Conservation (phyloP, 2,329 filamentous ascomycete genomes). For the Aspergillus sp. region DNA sequence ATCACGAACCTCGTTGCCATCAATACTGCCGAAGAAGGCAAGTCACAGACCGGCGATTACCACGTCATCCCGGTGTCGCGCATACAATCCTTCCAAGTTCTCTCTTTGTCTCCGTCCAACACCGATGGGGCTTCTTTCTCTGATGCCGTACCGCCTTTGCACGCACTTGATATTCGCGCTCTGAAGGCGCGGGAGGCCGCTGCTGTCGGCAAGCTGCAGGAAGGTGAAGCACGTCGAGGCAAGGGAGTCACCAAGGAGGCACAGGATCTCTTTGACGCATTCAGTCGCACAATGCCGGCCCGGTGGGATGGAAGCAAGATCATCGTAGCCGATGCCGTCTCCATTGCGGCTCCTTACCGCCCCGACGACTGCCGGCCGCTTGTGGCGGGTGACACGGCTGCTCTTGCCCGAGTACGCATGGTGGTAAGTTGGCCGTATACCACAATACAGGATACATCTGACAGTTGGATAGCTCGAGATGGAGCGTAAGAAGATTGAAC, state of each 20-base stretch:
- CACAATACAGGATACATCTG: neutral
- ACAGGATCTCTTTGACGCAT: slow-evolving; percentile 65
- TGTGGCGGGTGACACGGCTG: slow-evolving; percentile 43
- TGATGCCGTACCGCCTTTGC: slow-evolving; percentile 47
- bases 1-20: slow-evolving; percentile 63
- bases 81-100: slow-evolving; percentile 59
- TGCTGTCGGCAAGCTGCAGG: slow-evolving; percentile 58
- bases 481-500: slow-evolving; percentile 51
- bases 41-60: slow-evolving; percentile 55
- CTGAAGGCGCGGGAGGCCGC: slow-evolving; percentile 58
- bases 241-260: slow-evolving; percentile 63
- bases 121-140: slow-evolving; percentile 47
- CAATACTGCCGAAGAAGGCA: slow-evolving; percentile 51
- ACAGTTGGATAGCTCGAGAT: slow-evolving; percentile 43
- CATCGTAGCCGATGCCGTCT: slow-evolving; percentile 62
- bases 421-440: slow-evolving; percentile 45
- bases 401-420: slow-evolving; percentile 49
- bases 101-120: slow-evolving; percentile 44
- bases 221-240: slow-evolving; percentile 59
- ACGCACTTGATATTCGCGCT: slow-evolving; percentile 56
- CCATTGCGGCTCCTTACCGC: slow-evolving; percentile 61
- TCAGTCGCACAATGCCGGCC: slow-evolving; percentile 62
- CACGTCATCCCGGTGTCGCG: slow-evolving; percentile 63
- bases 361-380: slow-evolving; percentile 55
- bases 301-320: slow-evolving; percentile 63